Base-by-base conservation (phyloP, 805 yeast species). In the Millerozyma miso region DNA sequence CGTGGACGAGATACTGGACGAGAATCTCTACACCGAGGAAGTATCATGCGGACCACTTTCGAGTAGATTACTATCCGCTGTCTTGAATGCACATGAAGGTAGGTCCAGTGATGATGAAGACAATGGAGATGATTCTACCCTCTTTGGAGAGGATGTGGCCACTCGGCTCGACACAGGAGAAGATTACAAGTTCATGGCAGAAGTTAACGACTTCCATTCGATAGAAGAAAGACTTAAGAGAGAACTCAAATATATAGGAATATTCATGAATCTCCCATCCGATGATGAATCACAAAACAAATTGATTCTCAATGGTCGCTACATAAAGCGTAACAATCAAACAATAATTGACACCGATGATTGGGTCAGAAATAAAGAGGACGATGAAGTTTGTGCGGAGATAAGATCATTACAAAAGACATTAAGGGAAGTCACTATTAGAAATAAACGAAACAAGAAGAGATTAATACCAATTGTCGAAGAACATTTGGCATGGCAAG, bases 401-500 rank as follows among this genome's bases (percentile, higher is more conserved):
- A 67, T 93, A 47, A 73, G 99, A 45, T 60, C 59, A 13, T 67
- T 91, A 39, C 97, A 93, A 56, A 67, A 69, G 36, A 81, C 85
- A 44, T 68, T 93, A 45, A 77, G 74, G 49, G 75, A 71, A 16
- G 81, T 83, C 0, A 76, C 82, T 3, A 69, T 67, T 18, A 69
- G 77, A 43, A 93, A 93, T 60, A 75, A 81, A 43, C 78, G 75
- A 46, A 71, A 91, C 41, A 87, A 87, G 61, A 73, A 77, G 45
- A 66, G 71, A 33, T 57, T 93, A 31, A 65, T 82, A 19, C 95
- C 96, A 0, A 54, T 83, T 0, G 75, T 93, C 13, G 91, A 89
- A 52, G 93, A 86, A 50, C 95, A 87, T 53, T 73, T 93, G 54
- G 96, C 97, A 19, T 93, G 90, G 81, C 97, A 91, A 60, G 99